Conservation (phyloP, 2,329 filamentous ascomycete species). For the Botrytis porri region DNA sequence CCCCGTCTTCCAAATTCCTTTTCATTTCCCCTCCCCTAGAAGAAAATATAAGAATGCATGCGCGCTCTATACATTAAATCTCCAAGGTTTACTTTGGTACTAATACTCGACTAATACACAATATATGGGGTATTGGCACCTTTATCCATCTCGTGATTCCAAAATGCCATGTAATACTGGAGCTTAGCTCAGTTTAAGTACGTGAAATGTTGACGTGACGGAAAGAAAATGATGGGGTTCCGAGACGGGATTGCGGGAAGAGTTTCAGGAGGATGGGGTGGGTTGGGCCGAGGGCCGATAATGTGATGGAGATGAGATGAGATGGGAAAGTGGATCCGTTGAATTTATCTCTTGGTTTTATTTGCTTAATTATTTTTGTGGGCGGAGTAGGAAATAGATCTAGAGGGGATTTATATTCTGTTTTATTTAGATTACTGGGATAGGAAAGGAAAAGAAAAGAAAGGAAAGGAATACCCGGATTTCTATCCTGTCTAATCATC, state of each 20-base stretch:
- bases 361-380: not conserved
- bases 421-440: not conserved
- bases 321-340: not conserved
- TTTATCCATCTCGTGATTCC: not conserved
- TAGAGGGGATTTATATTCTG: not conserved
- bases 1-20: not conserved
- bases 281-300: not conserved
- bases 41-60: not conserved
- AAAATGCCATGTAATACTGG: not conserved
- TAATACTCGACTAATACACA: not conserved
- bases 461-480: too few relatives aligned
- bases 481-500: not conserved
- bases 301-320: not conserved
- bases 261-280: not conserved
- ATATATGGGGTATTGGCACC: not conserved
- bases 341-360: not conserved
- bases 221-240: not conserved
- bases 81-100: not conserved
- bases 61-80: not conserved
- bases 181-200: not conserved
- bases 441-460: not conserved
- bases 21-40: not conserved
- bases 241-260: slow-evolving; percentile 9
- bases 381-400: not conserved
- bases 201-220: not conserved